A percentile compares a stretch with the other conserved stretches of the same genome.
phyloP scores from a whole-genome alignment of 2,329 filamentous ascomycete genomes.

The Aspergillus fijiensis region DNA sequence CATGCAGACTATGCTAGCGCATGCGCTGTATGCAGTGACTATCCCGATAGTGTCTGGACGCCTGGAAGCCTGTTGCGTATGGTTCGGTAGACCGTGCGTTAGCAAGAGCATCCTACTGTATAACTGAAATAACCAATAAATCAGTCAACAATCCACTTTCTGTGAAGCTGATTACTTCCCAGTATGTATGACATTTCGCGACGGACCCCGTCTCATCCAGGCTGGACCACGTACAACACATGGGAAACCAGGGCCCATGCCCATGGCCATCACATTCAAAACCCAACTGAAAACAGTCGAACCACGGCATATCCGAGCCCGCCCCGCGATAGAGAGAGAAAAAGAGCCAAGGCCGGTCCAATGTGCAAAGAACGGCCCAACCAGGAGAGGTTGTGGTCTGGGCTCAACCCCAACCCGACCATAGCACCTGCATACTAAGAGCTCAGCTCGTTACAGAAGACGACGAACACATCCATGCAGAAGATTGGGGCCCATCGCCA shows the following conservation, averaged over 20 bases:
- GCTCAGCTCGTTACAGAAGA: not conserved
- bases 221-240: not conserved
- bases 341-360: not conserved
- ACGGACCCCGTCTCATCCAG: not conserved
- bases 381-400: not conserved
- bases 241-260: not conserved
- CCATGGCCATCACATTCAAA: not conserved
- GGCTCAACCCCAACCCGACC: not conserved
- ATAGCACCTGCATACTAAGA: not conserved
- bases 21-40: not conserved
- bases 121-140: not conserved
- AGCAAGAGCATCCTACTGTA: not conserved
- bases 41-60: not conserved
- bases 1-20: not conserved
- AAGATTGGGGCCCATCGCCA: not conserved
- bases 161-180: not conserved
- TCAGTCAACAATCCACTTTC: not conserved
- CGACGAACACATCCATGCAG: not conserved
- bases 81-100: too few species aligned
- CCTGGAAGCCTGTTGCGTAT: too few species aligned
- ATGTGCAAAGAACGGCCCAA: not conserved
- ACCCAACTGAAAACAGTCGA: slow-evolving; percentile 2
- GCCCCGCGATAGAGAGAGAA: not conserved
- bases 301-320: slow-evolving; percentile 4
- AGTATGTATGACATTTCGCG: not conserved